Conservation (phyloP, 176 grass and related monocot genomes). For the Oryza glumipatula region DNA sequence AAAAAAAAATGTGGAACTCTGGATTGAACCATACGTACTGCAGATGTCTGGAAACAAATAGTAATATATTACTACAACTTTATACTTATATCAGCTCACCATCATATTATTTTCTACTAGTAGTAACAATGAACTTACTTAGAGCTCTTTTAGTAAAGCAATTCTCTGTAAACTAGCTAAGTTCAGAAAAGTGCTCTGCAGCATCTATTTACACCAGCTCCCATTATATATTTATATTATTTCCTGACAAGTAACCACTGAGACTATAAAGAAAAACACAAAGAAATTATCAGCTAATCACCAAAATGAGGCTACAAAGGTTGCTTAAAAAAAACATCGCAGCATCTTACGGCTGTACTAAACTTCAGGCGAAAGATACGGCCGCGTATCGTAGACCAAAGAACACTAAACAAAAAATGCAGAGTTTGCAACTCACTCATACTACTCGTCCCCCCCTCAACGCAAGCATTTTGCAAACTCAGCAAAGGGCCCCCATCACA, state of each 20-base stretch:
- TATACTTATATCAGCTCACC: neutral
- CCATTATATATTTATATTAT: neutral
- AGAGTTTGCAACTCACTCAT: neutral
- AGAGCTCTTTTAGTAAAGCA: neutral
- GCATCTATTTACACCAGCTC: neutral
- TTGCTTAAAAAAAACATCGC: neutral
- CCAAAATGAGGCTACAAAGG: neutral
- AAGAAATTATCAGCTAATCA: neutral
- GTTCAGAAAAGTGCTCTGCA: neutral
- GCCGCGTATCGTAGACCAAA: slow-evolving; percentile 14
- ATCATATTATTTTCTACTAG: neutral
- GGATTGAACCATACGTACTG: neutral
- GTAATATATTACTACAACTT: neutral
- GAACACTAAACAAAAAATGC: neutral
- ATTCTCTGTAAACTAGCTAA: neutral
- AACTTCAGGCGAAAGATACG: slow-evolving; percentile 34
- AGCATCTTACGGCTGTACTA: slow-evolving; percentile 5
- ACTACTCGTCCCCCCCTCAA: neutral
- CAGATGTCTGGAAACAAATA: slow-evolving; percentile 6
- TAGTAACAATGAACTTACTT: neutral
- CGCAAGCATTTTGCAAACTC: slow-evolving; percentile 35
- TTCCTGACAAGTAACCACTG: neutral
- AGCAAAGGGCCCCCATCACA: neutral
- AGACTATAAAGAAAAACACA: neutral
- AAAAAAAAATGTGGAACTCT: neutral